phyloP scores from a whole-genome alignment of 2,329 filamentous ascomycete genomes.

The Trichoderma sp. region DNA sequence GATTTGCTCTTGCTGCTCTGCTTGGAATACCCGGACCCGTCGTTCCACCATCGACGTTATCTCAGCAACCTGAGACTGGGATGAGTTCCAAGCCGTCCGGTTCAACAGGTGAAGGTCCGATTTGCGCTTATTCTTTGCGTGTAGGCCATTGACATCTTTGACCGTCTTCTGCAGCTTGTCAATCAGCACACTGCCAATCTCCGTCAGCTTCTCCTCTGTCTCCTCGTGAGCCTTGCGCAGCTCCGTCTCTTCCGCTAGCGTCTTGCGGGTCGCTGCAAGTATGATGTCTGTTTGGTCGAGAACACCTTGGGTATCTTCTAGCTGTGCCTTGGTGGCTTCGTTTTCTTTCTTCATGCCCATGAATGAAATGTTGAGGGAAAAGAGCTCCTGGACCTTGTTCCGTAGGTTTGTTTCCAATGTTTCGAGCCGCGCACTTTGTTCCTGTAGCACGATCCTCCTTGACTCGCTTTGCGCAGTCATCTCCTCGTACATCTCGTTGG shows the following conservation, averaged over 20 bases:
- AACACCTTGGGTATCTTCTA: slow-evolving; percentile 77
- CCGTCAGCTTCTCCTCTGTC: slow-evolving; percentile 74
- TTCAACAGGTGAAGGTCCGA: slow-evolving; percentile 81
- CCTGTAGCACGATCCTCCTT: slow-evolving; percentile 82
- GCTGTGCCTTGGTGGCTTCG: slow-evolving; percentile 65
- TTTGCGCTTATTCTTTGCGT: slow-evolving; percentile 81
- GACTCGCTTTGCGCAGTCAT: slow-evolving; percentile 92
- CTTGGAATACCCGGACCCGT: slow-evolving; percentile 68
- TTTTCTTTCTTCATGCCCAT: slow-evolving; percentile 87
- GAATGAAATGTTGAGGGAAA: slow-evolving; percentile 80
- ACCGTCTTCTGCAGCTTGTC: slow-evolving; percentile 75
- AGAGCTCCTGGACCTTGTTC: slow-evolving; percentile 91
- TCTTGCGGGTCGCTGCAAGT: slow-evolving; percentile 70
- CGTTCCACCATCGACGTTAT: slow-evolving; percentile 75
- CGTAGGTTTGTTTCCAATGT: slow-evolving; percentile 86
- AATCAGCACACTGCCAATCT: slow-evolving; percentile 72
- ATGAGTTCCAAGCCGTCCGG: slow-evolving; percentile 71
- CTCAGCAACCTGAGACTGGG: slow-evolving; percentile 70
- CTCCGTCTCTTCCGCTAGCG: slow-evolving; percentile 73
- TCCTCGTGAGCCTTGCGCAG: slow-evolving; percentile 80
- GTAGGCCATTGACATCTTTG: slow-evolving; percentile 73
- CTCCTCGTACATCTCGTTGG: slow-evolving; percentile 84
- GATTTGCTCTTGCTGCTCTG: slow-evolving; percentile 69
- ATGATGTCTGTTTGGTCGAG: slow-evolving; percentile 87
- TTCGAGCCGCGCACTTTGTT: slow-evolving; percentile 88